Conservation (phyloP, 2,329 filamentous ascomycete genomes). For the Diaporthe citri region DNA sequence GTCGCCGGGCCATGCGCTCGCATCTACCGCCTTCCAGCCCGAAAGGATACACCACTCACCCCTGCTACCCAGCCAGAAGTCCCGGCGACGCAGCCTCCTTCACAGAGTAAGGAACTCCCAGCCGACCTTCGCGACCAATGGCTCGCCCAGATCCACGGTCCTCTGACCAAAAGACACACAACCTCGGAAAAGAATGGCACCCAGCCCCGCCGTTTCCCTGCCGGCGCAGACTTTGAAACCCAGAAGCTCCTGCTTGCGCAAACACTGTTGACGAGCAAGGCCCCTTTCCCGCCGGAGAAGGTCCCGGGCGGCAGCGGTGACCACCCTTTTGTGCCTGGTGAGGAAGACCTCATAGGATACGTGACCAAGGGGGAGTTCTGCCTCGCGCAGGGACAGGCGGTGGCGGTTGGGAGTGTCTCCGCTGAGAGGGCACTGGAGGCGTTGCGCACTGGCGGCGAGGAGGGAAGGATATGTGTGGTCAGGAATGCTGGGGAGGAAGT, state of each 20-base stretch:
- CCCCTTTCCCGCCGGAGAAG: conserved; percentile 53
- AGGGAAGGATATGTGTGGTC: conserved; percentile 78
- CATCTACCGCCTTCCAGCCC: conserved; percentile 84
- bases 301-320: conserved; percentile 56
- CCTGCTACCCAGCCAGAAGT: conserved; percentile 57
- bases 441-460: conserved; percentile 48
- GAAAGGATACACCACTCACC: conserved; percentile 38
- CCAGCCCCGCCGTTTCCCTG: conserved; percentile 44
- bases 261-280: conserved; percentile 58
- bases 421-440: conserved; percentile 67
- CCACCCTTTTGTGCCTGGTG: conserved; percentile 78
- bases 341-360: conserved; percentile 86
- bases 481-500: conserved; percentile 83
- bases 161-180: conserved; percentile 43
- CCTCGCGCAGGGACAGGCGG: conserved; percentile 79
- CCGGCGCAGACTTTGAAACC: conserved; percentile 50
- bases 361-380: conserved; percentile 89
- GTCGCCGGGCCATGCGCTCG: conserved; percentile 79
- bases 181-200: conserved; percentile 43
- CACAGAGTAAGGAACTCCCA: conserved; percentile 50
- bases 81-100: conserved; percentile 57
- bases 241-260: conserved; percentile 61
- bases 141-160: conserved; percentile 60
- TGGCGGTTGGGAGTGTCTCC: conserved; percentile 79
- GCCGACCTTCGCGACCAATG: conserved; percentile 74